Evolutionary conservation across 805 yeast species (phyloP), one percentile per base, ranked within the genome.

Genomic region (Cyberlindnera xylosilytica): DNA sequence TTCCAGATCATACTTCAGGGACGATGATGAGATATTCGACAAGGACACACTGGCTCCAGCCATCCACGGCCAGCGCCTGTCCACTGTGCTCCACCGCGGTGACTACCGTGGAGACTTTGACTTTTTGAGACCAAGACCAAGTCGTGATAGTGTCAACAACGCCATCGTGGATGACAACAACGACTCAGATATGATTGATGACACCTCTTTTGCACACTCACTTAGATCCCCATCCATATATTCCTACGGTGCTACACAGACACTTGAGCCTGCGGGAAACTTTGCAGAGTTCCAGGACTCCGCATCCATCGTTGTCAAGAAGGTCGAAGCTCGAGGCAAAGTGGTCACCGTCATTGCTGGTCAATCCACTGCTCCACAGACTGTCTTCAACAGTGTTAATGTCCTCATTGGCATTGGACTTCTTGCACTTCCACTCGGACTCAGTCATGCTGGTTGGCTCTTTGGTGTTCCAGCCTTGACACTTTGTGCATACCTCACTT

Each of bases 331-430:
- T 42, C 81, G 81, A 50, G 95, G 95, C 6, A 76, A 79, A 44
- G 67, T 81, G 4, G 74, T 83, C 32, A 82, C 90, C 3, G 79
- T 85, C 46, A 66, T 83, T 38, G 85, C 83, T 2, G 95, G 96
- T 31, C 88, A 84, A 60, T 85, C 95, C 4, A 86, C 93, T 0
- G 81, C 79, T 0, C 79, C 86, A 2, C 95, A 85, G 57, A 85
- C 95, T 0, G 65, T 83, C 8, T 83, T 85, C 68, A 86, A 86
- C 56, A 78, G 88, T 6, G 79, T 85, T 34, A 86, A 86, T 56
- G 85, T 83, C 1, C 66, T 86, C 18, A 79, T 86, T 49, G 95
- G 93, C 1, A 75, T 86, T 20, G 93, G 91, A 2, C 68, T 86
- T 35, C 68, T 86, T 38, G 83, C 93, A 0, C 68, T 86, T 34